Evolutionary conservation across 306 rosid species (phyloP), one percentile per base, ranked within the genome.

Genomic region (Trichosanthes truncata): DNA sequence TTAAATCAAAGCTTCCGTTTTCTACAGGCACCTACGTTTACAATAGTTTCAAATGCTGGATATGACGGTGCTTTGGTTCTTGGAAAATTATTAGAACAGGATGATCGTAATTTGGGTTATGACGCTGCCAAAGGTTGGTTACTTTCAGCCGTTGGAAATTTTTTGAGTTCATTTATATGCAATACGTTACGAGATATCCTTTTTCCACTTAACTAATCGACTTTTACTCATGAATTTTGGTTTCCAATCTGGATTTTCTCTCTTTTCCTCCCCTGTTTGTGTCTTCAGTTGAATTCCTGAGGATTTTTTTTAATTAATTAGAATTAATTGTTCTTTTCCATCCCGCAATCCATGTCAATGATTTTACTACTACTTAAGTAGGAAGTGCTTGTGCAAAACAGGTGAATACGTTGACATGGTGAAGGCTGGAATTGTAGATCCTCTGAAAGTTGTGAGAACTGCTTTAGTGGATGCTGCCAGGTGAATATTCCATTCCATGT

Each of bases 391-490:
- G 23, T 76, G 67, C 75, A 21, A 81, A 82, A 71, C 89, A 95
- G 98, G 98, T 69, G 85, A 69, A 74, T 95, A 92, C 63, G 98
- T 91, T 76, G 91, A 92, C 86, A 91, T 92, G 98, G 96, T 95
- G 53, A 84, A 91, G 80, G 90, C 95, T 35, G 97, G 97, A 82
- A 92, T 95, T 56, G 84, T 95, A 65, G 98, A 95, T 82, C 98
- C 98, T 80, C 87, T 95, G 52, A 95, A 95, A 86, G 97, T 95
- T 48, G 85, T 95, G 68, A 90, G 97, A 87, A 92, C 98, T 20
- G 97, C 98, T 43, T 86, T 95, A 82, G 87, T 83, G 35, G 97
- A 92, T 62, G 97, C 98, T 77, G 93, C 98, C 81, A 95, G 98
- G 98, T 95, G 82, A 91, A 81, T 65, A 43, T 74, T 73, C 40